phyloP scores from a whole-genome alignment of 495 filamentous ascomycete genomes.

The Tetracladium marchalianum region DNA sequence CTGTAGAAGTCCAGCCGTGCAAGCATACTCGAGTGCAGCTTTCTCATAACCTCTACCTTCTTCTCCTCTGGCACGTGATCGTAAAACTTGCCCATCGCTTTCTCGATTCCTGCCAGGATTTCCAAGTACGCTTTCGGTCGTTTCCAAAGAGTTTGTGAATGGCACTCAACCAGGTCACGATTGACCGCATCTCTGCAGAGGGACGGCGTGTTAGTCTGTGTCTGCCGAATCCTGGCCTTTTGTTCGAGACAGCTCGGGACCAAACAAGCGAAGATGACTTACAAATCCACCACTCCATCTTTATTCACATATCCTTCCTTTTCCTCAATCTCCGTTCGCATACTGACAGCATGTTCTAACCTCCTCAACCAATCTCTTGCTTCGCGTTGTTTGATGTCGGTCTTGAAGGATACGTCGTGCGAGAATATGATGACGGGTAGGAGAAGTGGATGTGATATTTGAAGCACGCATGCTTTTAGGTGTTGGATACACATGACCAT shows the following conservation, averaged over 20 bases:
- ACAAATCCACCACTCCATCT: conserved; percentile 36
- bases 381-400: conserved; percentile 44
- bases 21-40: conserved; percentile 33
- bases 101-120: conserved; percentile 34
- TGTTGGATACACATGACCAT: conserved; percentile 33
- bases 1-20: conserved; percentile 42
- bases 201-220: too few species aligned
- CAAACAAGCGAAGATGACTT: too few species aligned
- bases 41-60: conserved; percentile 20
- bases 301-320: conserved; percentile 35
- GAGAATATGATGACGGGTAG: conserved; percentile 43
- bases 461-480: conserved; percentile 30
- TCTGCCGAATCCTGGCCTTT: too few species aligned
- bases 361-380: conserved; percentile 44
- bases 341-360: conserved; percentile 46
- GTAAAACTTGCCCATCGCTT: conserved; percentile 31
- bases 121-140: conserved; percentile 46
- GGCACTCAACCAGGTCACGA: conserved; percentile 46
- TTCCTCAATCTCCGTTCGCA: conserved; percentile 42
- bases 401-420: conserved; percentile 35
- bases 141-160: conserved; percentile 47
- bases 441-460: conserved; percentile 41
- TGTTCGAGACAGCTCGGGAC: too few species aligned
- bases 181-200: conserved; percentile 34
- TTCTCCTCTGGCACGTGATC: conserved; percentile 13